Evolutionary conservation across 2,329 filamentous ascomycete genomes (phyloP), one percentile per base, ranked within the genome.

Genomic region (Fusarium stilboides): DNA sequence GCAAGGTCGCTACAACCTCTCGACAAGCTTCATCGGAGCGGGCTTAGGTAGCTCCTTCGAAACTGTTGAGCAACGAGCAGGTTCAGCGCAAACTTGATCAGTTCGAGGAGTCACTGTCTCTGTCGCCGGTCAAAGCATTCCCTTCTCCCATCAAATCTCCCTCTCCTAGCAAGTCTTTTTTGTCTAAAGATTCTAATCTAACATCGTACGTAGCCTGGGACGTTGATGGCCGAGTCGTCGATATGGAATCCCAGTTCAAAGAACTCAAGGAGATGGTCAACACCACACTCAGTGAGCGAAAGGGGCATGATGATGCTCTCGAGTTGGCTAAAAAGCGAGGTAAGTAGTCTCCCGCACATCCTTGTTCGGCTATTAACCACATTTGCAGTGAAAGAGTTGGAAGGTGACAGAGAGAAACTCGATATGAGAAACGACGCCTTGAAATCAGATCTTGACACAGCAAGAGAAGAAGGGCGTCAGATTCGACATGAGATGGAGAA

Each of bases 121-220:
- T 74, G 22, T 74, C 73, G 5, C 75, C 74, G 37, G 64, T 76
- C 72, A 82, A 79, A 69, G 78, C 74, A 57, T 75, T 75, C 15
- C 50, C 60, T 22, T 80, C 82, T 69, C 80, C 83, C 40, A 73
- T 72, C 70, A 81, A 83, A 74, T 77, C 78, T 69, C 77, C 76
- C 60, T 85, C 82, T 75, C 83, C 83, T 62, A 80, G 70, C 36
- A 86, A 87, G 69, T 72, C 77, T 2, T 94, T 86, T 83, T 84
- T 95, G 75, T 91, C 87, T 70, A 92, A 90, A 82, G 82, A 90
- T 84, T 93, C 94, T 89, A 91, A 93, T 86, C 81, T 87, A 70
- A 85, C 83, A 73, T 80, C 77, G 34, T 88, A 84, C 80, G 68
- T 87, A 93, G 92, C 87, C 75, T 95, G 91, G 87, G 94, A 98